A percentile compares a stretch with the other conserved stretches of the same genome.
Evolutionary conservation across 768 basidiomycete species (phyloP).

Genomic region (Amanita fuliginea): DNA sequence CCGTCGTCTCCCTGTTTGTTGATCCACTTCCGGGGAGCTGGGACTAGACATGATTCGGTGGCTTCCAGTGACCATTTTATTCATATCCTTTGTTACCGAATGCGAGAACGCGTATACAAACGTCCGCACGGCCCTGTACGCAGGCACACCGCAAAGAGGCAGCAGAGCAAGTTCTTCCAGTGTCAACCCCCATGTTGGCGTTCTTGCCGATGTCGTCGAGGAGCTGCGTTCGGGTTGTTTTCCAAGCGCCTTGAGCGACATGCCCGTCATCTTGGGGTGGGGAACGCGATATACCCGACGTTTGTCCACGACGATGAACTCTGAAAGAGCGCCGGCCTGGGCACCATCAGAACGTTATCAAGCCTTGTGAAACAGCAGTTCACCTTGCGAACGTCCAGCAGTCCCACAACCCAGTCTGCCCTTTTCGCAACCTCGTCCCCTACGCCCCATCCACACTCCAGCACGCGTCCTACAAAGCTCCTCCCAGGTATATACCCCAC

Average conservation of each 20-base stretch:
- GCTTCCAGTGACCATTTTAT: background rate
- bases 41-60: background rate
- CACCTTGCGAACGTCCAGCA: constrained; percentile 75
- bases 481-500: constrained; percentile 81
- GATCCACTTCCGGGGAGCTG: constrained; percentile 8
- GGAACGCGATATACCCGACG: constrained; percentile 68
- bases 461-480: constrained; percentile 73
- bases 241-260: constrained; percentile 6
- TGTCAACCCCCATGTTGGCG: constrained; percentile 18
- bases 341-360: constrained; percentile 4
- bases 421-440: constrained; percentile 50
- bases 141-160: constrained; percentile 70
- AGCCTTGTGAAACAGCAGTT: constrained; percentile 12
- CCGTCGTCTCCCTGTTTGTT: constrained; percentile 17
- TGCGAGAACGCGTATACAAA: constrained; percentile 37
- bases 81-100: constrained; percentile 1
- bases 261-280: constrained; percentile 31
- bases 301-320: constrained; percentile 78
- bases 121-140: constrained; percentile 71
- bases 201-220: constrained; percentile 7
- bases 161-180: constrained; percentile 74
- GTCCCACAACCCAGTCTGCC: constrained; percentile 83
- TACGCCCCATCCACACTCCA: constrained; percentile 79
- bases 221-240: constrained; percentile 8
- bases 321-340: constrained; percentile 64